Conservation (phyloP, 2,329 filamentous ascomycete genomes). For the Aspergillus fructus region DNA sequence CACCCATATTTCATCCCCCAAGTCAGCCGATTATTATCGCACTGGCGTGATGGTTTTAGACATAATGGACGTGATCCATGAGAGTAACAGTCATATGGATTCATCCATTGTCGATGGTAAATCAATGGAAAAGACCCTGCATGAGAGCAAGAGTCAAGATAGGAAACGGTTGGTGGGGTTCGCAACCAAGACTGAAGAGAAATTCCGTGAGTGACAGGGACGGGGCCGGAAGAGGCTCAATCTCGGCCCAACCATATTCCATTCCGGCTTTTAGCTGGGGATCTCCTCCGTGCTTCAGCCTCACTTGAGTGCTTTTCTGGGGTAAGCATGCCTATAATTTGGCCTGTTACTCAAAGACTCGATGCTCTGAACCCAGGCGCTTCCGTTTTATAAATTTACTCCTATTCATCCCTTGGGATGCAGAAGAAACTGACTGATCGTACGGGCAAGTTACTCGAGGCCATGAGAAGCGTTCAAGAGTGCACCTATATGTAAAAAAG, state of each 20-base stretch:
- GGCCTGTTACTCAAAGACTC: background rate
- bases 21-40: background rate
- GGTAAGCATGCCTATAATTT: background rate
- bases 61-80: background rate
- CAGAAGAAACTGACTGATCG: background rate
- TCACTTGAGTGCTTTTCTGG: background rate
- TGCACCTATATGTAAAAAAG: background rate
- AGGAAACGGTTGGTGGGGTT: constrained; percentile 8
- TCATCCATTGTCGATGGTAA: background rate
- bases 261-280: background rate
- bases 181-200: constrained; percentile 1
- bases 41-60: background rate
- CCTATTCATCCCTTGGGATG: background rate
- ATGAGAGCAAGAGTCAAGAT: background rate
- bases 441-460: background rate
- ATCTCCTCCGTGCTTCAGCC: background rate
- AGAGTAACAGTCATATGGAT: background rate
- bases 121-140: background rate
- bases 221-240: constrained; percentile 11
- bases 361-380: background rate
- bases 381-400: background rate
- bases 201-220: background rate
- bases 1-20: background rate
- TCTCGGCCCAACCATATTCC: constrained; percentile 10
- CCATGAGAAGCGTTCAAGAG: background rate